Evolutionary conservation across 495 filamentous ascomycete genomes (phyloP).

Genomic region (Aspergillus wentii): DNA sequence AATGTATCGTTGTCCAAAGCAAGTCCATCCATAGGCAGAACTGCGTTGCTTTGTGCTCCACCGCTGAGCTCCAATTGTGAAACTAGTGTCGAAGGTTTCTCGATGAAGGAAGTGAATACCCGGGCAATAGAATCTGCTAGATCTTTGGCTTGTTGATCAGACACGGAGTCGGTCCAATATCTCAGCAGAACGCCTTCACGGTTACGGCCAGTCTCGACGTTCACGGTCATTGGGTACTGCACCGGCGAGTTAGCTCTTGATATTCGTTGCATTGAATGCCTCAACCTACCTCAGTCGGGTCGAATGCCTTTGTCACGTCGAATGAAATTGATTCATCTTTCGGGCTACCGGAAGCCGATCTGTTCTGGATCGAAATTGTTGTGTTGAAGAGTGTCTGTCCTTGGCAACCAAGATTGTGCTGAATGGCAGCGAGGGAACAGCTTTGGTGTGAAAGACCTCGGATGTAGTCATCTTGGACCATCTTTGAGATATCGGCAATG

Average conservation of each 20-base stretch:
- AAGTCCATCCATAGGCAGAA: background rate
- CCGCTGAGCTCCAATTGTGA: conserved; percentile 15
- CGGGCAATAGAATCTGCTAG: conserved; percentile 28
- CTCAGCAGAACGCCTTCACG: conserved; percentile 42
- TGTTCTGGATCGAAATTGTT: conserved; percentile 50
- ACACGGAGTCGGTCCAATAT: conserved; percentile 44
- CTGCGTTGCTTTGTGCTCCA: background rate
- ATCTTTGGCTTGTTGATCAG: conserved; percentile 30
- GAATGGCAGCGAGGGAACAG: conserved; percentile 49
- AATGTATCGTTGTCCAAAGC: conserved; percentile 22
- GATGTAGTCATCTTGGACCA: conserved; percentile 46
- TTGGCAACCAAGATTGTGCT: conserved; percentile 48
- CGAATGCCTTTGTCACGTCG: conserved; percentile 34
- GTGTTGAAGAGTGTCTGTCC: conserved; percentile 54
- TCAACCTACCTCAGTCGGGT: conserved; percentile 42
- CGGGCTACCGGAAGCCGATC: conserved; percentile 23
- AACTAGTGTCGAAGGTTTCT: conserved; percentile 18
- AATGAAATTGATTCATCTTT: conserved; percentile 35
- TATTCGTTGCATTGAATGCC: background rate
- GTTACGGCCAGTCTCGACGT: conserved; percentile 38
- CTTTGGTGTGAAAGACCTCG: conserved; percentile 44
- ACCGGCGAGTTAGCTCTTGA: conserved; percentile 1
- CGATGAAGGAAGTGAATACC: conserved; percentile 31
- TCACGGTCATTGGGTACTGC: conserved; percentile 45
- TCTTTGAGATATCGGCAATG: conserved; percentile 36